Conservation (phyloP, 192 early-diverging fungal genomes). For the Linderina pennispora region DNA sequence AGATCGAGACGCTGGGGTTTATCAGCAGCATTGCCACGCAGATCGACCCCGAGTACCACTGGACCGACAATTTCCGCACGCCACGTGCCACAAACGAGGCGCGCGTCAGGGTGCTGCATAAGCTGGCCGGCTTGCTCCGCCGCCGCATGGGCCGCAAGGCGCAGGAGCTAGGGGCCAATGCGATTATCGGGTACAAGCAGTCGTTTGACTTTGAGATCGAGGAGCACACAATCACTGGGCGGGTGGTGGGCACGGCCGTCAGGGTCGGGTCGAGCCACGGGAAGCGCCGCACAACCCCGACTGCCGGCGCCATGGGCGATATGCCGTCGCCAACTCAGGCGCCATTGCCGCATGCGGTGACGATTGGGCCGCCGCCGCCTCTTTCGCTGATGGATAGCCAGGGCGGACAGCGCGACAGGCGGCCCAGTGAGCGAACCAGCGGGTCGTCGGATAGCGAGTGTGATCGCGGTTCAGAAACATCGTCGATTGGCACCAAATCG, state of each 20-base stretch:
- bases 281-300: slow-evolving; percentile 9
- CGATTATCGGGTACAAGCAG: slow-evolving; percentile 66
- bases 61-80: slow-evolving; percentile 74
- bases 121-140: slow-evolving; percentile 60
- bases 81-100: slow-evolving; percentile 77
- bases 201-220: slow-evolving; percentile 73
- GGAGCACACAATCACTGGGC: slow-evolving; percentile 62
- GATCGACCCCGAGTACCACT: slow-evolving; percentile 80
- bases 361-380: not conserved
- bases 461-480: too few relatives aligned
- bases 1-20: slow-evolving; percentile 57
- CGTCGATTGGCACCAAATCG: slow-evolving; percentile 5
- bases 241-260: slow-evolving; percentile 73
- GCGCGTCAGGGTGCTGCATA: slow-evolving; percentile 61
- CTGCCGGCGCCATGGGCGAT: not conserved
- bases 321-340: too few relatives aligned
- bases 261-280: slow-evolving; percentile 30
- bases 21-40: slow-evolving; percentile 61
- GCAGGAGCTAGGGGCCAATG: slow-evolving; percentile 67
- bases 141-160: slow-evolving; percentile 70
- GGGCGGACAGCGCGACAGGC: not conserved
- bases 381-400: not conserved
- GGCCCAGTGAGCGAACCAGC: not conserved
- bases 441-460: not conserved
- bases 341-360: too few relatives aligned